Conservation (phyloP, 73 alveolate genomes). For the Durusdinium trenchii region DNA sequence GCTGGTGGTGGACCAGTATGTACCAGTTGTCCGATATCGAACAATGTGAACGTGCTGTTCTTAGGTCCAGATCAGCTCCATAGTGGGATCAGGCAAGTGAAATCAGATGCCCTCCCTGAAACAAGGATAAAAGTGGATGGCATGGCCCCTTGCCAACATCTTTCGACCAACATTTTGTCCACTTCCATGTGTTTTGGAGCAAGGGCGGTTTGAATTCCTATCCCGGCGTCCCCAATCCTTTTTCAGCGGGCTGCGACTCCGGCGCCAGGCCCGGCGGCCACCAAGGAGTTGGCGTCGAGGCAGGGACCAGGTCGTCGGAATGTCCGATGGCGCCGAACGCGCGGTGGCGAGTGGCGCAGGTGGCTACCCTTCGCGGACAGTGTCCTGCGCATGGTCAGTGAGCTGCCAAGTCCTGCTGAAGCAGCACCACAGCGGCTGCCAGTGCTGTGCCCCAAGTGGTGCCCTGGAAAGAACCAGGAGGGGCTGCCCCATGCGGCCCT, state of each 20-base stretch:
- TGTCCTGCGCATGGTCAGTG: conserved; percentile 72
- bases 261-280: conserved; percentile 51
- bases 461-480: not conserved
- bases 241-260: not conserved
- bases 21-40: too few species aligned
- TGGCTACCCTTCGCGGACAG: conserved; percentile 91
- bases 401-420: conserved; percentile 66
- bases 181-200: too few species aligned
- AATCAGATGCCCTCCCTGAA: too few species aligned
- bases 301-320: not conserved
- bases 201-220: too few species aligned
- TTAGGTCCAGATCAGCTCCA: too few species aligned
- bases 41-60: too few species aligned
- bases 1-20: too few species aligned
- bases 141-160: too few species aligned
- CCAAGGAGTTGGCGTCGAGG: conserved; percentile 66
- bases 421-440: conserved; percentile 91
- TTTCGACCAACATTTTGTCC: too few species aligned
- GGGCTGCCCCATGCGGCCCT: too few species aligned
- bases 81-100: too few species aligned
- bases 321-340: not conserved
- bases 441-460: conserved; percentile 91
- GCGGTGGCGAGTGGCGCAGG: not conserved
- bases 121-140: too few species aligned
- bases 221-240: not conserved